A percentile compares a stretch with the other conserved stretches of the same genome.
Conservation (phyloP, 2,329 filamentous ascomycete species). For the Gnomoniopsis smithogilvyi region DNA sequence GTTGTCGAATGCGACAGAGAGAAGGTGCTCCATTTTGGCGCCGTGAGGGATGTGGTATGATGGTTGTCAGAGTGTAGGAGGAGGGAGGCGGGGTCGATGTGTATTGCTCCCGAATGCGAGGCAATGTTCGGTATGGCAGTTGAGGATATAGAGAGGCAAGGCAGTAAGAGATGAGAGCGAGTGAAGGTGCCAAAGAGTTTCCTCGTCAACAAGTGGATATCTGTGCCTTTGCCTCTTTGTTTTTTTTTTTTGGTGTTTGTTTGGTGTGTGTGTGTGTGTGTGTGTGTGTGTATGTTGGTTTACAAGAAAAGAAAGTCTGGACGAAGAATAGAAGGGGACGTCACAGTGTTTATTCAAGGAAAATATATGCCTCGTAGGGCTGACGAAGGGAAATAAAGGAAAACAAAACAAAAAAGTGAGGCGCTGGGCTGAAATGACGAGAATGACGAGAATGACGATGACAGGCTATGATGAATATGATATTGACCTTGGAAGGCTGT, state of each 20-base stretch:
- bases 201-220: too few species aligned
- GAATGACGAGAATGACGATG: background rate
- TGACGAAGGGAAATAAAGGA: background rate
- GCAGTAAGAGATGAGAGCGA: background rate
- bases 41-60: slow-evolving; percentile 8
- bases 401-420: background rate
- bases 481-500: background rate
- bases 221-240: background rate
- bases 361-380: background rate
- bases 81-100: background rate
- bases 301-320: background rate
- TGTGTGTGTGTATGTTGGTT: too few species aligned
- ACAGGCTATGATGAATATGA: background rate
- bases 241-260: background rate
- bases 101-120: background rate
- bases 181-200: background rate
- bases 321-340: background rate
- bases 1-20: slow-evolving; percentile 94
- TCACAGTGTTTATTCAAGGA: background rate
- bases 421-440: background rate
- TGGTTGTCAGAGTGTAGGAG: background rate
- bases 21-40: slow-evolving; percentile 76
- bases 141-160: background rate
- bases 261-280: too few species aligned
- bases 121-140: background rate